phyloP scores from a whole-genome alignment of 305 asterid species.

The Rubia balearica region DNA sequence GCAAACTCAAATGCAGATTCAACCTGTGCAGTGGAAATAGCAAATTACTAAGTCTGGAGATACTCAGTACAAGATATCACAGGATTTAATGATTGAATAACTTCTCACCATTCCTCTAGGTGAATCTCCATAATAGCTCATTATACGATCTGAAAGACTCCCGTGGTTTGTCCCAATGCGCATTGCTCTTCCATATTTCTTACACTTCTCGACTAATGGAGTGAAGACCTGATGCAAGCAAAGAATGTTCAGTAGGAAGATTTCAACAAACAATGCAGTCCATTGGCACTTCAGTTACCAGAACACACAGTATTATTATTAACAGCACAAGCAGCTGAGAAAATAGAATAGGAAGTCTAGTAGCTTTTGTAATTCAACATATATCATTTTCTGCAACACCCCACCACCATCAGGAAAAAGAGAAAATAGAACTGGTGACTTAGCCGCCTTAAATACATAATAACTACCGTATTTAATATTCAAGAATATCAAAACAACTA shows the following conservation, averaged over 20 bases:
- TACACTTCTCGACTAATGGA: constrained; percentile 98
- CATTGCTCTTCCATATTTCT: constrained; percentile 89
- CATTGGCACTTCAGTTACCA: not conserved
- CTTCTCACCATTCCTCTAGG: constrained; percentile 96
- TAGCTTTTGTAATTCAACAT: not conserved
- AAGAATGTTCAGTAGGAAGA: not conserved
- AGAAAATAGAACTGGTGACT: not conserved
- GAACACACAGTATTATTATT: not conserved
- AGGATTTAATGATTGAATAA: constrained; percentile 16
- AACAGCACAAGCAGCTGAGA: not conserved
- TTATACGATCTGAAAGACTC: constrained; percentile 95
- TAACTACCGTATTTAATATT: too few relatives aligned
- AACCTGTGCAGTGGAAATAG: constrained; percentile 45
- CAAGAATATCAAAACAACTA: not conserved
- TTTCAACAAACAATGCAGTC: not conserved
- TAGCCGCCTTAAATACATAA: not conserved
- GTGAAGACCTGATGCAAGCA: constrained; percentile 58
- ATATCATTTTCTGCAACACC: not conserved
- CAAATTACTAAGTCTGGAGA: constrained; percentile 10
- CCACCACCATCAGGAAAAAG: not conserved
- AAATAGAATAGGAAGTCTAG: constrained; percentile 2
- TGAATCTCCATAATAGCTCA: constrained; percentile 98
- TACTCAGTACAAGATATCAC: not conserved
- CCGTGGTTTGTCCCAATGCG: constrained; percentile 99
- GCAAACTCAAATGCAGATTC: constrained; percentile 99